Evolutionary conservation across 2,329 filamentous ascomycete species (phyloP).

Genomic region (Alternaria gaisen): DNA sequence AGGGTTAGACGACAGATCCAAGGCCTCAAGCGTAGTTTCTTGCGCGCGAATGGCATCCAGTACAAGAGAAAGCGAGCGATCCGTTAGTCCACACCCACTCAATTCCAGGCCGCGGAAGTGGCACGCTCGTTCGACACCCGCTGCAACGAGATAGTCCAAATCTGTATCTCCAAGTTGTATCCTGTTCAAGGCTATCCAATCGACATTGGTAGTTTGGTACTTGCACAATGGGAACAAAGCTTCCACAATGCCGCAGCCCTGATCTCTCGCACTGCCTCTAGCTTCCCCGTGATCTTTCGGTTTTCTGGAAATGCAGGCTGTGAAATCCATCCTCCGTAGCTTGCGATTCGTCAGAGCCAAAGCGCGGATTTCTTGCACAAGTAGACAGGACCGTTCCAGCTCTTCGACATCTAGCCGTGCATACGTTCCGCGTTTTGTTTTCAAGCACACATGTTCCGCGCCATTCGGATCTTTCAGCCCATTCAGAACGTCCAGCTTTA

Average conservation of each 20-base stretch:
- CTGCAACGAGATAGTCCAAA: conserved; percentile 72
- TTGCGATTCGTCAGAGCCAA: conserved; percentile 71
- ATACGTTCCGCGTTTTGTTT: conserved; percentile 66
- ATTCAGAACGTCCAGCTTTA: conserved; percentile 72
- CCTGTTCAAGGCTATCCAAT: conserved; percentile 74
- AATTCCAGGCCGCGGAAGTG: conserved; percentile 74
- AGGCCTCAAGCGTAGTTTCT: conserved; percentile 71
- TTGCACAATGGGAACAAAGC: conserved; percentile 74
- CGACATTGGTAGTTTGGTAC: conserved; percentile 72
- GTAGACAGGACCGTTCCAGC: conserved; percentile 64
- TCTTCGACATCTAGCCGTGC: conserved; percentile 63
- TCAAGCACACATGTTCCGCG: conserved; percentile 68
- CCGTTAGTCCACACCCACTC: conserved; percentile 68
- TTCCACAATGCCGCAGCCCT: conserved; percentile 74
- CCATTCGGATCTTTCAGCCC: conserved; percentile 68
- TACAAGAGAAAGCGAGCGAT: conserved; percentile 67
- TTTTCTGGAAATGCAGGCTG: conserved; percentile 66
- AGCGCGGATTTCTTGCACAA: conserved; percentile 74
- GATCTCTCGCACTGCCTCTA: conserved; percentile 61
- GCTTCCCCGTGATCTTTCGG: conserved; percentile 56
- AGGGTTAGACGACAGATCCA: conserved; percentile 73
- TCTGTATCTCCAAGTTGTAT: conserved; percentile 76
- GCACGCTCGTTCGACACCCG: conserved; percentile 70
- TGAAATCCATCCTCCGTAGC: conserved; percentile 71
- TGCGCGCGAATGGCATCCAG: conserved; percentile 71